These are phyloP conservation scores for Entelexis sorbosivorans DNA, from an alignment of 1,139 yeast species.

Conservation along the genomic window DNA sequence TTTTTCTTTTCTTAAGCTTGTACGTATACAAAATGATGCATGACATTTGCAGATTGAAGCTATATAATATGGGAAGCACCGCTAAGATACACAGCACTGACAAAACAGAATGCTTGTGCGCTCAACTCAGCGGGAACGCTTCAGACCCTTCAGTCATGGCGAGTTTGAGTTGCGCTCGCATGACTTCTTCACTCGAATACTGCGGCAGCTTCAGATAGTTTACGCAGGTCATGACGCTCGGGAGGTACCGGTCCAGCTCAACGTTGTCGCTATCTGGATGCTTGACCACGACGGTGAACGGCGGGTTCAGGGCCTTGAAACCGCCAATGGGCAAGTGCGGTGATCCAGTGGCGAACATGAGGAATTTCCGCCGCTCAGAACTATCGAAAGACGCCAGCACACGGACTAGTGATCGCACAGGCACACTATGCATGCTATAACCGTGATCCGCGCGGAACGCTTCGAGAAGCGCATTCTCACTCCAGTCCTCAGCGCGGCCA, in stretches of 20 bases:
- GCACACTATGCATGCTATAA: slow-evolving; percentile 56
- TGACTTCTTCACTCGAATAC: slow-evolving; percentile 51
- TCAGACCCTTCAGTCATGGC: slow-evolving; percentile 87
- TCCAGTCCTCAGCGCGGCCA: slow-evolving; percentile 69
- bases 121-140: slow-evolving; percentile 64
- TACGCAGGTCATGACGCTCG: slow-evolving; percentile 98
- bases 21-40: too few species aligned
- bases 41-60: too few species aligned
- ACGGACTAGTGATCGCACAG: slow-evolving; percentile 49
- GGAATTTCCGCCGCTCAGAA: slow-evolving; percentile 55
- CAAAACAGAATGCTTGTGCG: background rate
- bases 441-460: slow-evolving; percentile 86
- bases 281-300: slow-evolving; percentile 77
- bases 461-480: slow-evolving; percentile 42
- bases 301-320: slow-evolving; percentile 70
- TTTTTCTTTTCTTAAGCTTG: too few species aligned
- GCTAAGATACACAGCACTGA: background rate
- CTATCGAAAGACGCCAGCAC: slow-evolving; percentile 46
- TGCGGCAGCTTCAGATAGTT: slow-evolving; percentile 84
- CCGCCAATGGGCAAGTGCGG: slow-evolving; percentile 94
- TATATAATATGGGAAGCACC: too few species aligned
- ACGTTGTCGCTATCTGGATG: slow-evolving; percentile 29
- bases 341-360: slow-evolving; percentile 87
- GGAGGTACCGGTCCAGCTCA: slow-evolving; percentile 76
- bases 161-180: slow-evolving; percentile 47